Evolutionary conservation across 208 protist genomes (phyloP).

Genomic region (Porcisia hertigi): DNA sequence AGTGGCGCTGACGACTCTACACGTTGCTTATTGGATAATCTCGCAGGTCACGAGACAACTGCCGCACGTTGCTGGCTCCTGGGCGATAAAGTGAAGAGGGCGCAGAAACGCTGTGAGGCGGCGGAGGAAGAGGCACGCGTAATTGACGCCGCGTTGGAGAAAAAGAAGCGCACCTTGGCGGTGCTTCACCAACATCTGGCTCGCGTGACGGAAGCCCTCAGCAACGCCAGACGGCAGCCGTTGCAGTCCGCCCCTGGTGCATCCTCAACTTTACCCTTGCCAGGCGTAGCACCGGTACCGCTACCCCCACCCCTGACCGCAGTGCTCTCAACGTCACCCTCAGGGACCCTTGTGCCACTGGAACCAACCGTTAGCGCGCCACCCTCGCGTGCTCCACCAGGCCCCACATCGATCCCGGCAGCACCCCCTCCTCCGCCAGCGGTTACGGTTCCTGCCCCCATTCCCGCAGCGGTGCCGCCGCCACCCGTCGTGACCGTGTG

Average conservation of each 20-base stretch:
- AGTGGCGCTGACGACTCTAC: slow-evolving; percentile 59
- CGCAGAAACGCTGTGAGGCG: slow-evolving; percentile 31
- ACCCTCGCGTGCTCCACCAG: neutral
- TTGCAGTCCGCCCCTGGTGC: neutral
- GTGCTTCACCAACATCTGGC: slow-evolving; percentile 44
- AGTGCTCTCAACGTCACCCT: slow-evolving; percentile 1
- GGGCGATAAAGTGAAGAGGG: slow-evolving; percentile 37
- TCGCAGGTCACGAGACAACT: slow-evolving; percentile 34
- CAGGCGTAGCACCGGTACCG: neutral
- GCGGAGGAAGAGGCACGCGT: slow-evolving; percentile 37
- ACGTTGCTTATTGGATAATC: slow-evolving; percentile 29
- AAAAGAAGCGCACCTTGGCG: slow-evolving; percentile 39
- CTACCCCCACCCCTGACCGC: neutral
- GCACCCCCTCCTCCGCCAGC: slow-evolving; percentile 5
- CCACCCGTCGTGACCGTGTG: neutral
- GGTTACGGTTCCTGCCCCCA: neutral
- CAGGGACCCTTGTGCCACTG: neutral
- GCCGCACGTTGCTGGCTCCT: slow-evolving; percentile 45
- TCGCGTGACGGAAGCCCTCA: slow-evolving; percentile 44
- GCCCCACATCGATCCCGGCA: neutral
- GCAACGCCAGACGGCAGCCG: slow-evolving; percentile 13
- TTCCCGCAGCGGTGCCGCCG: slow-evolving; percentile 8
- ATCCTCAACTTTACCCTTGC: neutral
- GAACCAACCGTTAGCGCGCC: slow-evolving; percentile 1
- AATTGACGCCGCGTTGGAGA: slow-evolving; percentile 41